phyloP scores from a whole-genome alignment of 2,329 filamentous ascomycete species.

The Pyricularia pennisetigena region DNA sequence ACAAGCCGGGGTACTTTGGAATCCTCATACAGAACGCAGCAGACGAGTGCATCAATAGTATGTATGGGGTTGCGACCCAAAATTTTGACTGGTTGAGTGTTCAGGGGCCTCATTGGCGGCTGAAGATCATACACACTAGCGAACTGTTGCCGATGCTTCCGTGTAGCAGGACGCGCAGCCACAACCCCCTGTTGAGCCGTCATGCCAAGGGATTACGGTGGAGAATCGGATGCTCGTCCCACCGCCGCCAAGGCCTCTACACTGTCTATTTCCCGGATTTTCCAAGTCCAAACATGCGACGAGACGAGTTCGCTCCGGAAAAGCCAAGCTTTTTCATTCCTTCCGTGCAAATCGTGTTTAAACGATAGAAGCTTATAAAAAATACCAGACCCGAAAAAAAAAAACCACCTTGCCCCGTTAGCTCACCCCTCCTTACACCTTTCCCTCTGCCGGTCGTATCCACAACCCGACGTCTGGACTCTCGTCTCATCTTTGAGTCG shows the following conservation, averaged over 20 bases:
- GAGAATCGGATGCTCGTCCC: background rate
- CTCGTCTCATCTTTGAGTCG: too few relatives aligned
- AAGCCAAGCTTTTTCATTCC: background rate
- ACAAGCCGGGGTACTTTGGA: too few relatives aligned
- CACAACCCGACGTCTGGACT: too few relatives aligned
- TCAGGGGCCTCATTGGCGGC: background rate
- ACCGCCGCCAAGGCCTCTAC: background rate
- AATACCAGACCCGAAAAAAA: too few relatives aligned
- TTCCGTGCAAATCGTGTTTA: background rate
- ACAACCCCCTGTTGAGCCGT: background rate
- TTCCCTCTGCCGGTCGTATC: too few relatives aligned
- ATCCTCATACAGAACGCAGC: too few relatives aligned
- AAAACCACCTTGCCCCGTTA: too few relatives aligned
- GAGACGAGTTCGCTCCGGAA: background rate
- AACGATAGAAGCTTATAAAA: background rate
- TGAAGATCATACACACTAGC: conserved; percentile 4
- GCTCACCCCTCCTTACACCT: too few relatives aligned
- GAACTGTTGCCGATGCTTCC: conserved; percentile 2
- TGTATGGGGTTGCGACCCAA: background rate
- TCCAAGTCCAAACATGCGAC: background rate
- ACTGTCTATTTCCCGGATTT: background rate
- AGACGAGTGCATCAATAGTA: background rate
- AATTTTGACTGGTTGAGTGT: background rate
- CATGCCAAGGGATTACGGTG: background rate
- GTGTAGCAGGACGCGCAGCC: conserved; percentile 1